Evolutionary conservation across 768 basidiomycete genomes (phyloP), one percentile per base, ranked within the genome.

Genomic region (Rhizopogon salebrosus): DNA sequence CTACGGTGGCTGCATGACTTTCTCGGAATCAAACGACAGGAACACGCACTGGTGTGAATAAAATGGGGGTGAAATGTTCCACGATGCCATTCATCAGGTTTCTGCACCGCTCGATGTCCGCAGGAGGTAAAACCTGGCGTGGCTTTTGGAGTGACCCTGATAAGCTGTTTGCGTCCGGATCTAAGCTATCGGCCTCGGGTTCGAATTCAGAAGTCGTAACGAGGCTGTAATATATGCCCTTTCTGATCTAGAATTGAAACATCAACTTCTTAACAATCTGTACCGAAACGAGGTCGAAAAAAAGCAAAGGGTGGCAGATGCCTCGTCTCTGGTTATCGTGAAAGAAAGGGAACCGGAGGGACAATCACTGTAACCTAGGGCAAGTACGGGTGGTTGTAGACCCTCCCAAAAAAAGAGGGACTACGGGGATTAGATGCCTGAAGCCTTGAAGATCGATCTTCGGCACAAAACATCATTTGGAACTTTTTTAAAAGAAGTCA

Each of bases 41-140:
- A 22, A 39, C 48, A 69, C 66, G 34, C 34, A 69, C 77, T 24
- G 85, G 79, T 1, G 87, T 87, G 64, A 90, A 90, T 0, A 90
- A 68, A 34, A 83, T 72, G 2, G 88, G 86, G 0, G 86, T 85
- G 62, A 89, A 89, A 63, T 86, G 76, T 4, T 75, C 75, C 53
- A 90, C 80, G 54, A 90, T 63, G 26, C 63, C 64, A 6, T 70
- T 69, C 76, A 84, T 78, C 31, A 85, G 72, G n/a, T 60, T 60
- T 56, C 66, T 69, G 58, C 80, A 83, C 35, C 72, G 72, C 49
- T 71, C 66, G 14, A 70, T 53, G 48, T 66, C 66, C 27, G 59
- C 74, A 60, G 49, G 60, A 41, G 66, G 41, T 69, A 72, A 41
- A 68, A 62, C 9, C 50, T 60, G 39, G 62, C 57, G 46, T 31